Percentiles rank a stretch among this genome's conserved stretches.
These are phyloP conservation scores for Ustilago curta DNA, from an alignment of 1,284 basidiomycete species.

Conservation along the genomic window DNA sequence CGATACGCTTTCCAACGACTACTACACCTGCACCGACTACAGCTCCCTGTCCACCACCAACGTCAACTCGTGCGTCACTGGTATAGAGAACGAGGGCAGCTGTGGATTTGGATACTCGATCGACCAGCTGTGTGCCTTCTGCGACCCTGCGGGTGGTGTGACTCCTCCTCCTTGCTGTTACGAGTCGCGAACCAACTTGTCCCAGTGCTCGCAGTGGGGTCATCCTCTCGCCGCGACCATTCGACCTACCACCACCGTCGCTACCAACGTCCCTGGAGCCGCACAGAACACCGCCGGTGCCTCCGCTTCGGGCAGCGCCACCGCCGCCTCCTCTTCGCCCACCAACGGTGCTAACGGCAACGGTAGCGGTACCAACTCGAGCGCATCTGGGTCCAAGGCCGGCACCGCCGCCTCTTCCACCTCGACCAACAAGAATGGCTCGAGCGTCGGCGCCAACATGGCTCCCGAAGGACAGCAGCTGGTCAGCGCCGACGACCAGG, in stretches of 20 bases:
- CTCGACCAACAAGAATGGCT: slow-evolving; percentile 10
- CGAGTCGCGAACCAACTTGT: slow-evolving; percentile 56
- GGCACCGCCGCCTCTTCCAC: slow-evolving; percentile 21
- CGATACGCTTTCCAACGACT: slow-evolving; percentile 69
- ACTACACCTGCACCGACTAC: slow-evolving; percentile 70
- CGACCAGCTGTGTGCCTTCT: slow-evolving; percentile 70
- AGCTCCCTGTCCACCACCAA: slow-evolving; percentile 70
- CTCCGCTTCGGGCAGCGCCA: slow-evolving; percentile 13
- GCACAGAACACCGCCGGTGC: slow-evolving; percentile 25
- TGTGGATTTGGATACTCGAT: slow-evolving; percentile 71
- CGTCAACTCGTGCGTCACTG: slow-evolving; percentile 69
- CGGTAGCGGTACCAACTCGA: neutral
- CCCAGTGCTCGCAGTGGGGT: slow-evolving; percentile 56
- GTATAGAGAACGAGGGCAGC: slow-evolving; percentile 70
- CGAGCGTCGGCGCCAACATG: slow-evolving; percentile 20
- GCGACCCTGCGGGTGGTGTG: slow-evolving; percentile 60
- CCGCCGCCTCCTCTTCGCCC: slow-evolving; percentile 13
- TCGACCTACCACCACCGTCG: slow-evolving; percentile 48
- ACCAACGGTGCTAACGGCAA: too few species aligned
- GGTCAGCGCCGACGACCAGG: slow-evolving; percentile 34
- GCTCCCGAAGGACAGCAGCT: slow-evolving; percentile 36
- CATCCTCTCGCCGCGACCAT: slow-evolving; percentile 58
- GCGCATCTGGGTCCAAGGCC: slow-evolving; percentile 12
- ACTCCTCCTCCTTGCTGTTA: slow-evolving; percentile 58
- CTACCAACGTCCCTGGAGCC: slow-evolving; percentile 36